Conservation (phyloP, 257 asterid genomes). For the Solanum peruvianum region DNA sequence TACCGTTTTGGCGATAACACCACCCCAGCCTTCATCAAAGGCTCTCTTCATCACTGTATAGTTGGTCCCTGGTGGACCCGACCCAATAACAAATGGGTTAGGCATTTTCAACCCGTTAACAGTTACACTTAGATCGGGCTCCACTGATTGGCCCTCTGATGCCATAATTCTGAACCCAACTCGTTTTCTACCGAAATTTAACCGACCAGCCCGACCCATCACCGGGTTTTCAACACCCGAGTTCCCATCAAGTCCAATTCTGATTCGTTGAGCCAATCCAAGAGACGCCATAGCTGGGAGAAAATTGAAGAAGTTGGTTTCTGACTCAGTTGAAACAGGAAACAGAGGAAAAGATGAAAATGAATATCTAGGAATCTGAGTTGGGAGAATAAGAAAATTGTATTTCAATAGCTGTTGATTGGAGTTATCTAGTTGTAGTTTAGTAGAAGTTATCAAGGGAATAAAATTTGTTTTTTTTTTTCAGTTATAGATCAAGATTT, state of each 20-base stretch:
- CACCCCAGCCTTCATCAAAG: slow-evolving; percentile 98
- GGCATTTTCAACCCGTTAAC: slow-evolving; percentile 94
- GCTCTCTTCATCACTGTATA: slow-evolving; percentile 91
- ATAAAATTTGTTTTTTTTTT: no score
- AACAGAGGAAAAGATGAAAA: slow-evolving; percentile 3
- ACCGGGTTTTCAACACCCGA: background rate
- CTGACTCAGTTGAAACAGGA: background rate
- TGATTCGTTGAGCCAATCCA: slow-evolving; percentile 23
- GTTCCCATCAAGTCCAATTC: background rate
- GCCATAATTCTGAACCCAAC: slow-evolving; percentile 44
- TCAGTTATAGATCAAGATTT: background rate
- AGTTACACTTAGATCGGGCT: slow-evolving; percentile 85
- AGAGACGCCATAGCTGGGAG: slow-evolving; percentile 23
- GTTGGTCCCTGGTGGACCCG: slow-evolving; percentile 99
- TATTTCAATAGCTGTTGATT: background rate
- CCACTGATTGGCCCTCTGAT: slow-evolving; percentile 21
- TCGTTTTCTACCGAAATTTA: slow-evolving; percentile 7
- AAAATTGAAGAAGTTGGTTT: background rate
- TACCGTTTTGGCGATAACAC: slow-evolving; percentile 97
- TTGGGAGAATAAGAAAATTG: background rate
- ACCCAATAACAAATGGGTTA: slow-evolving; percentile 89
- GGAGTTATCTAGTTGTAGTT: background rate
- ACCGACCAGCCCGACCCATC: background rate
- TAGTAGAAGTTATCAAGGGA: background rate
- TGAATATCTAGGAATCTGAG: slow-evolving; percentile 41